These are phyloP conservation scores for Leptographium radiaticola DNA, from an alignment of 2,329 filamentous ascomycete genomes.

Conservation along the genomic window DNA sequence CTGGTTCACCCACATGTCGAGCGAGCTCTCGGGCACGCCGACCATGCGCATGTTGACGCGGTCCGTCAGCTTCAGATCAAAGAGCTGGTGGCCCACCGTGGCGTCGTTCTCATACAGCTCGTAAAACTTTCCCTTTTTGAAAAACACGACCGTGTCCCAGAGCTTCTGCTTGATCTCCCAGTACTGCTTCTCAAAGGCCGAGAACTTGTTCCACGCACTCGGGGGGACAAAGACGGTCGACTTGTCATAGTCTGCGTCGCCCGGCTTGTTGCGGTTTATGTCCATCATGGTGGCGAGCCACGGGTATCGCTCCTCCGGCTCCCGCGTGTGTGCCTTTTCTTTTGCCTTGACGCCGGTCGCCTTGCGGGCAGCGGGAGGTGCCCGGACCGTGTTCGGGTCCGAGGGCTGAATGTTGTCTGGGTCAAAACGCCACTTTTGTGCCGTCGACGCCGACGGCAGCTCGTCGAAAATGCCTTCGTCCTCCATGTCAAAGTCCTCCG, in stretches of 20 bases:
- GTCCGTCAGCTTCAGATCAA: slow-evolving; percentile 95
- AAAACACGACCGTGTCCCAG: slow-evolving; percentile 96
- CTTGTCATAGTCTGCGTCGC: slow-evolving; percentile 81
- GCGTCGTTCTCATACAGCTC: slow-evolving; percentile 97
- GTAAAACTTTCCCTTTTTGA: slow-evolving; percentile 99
- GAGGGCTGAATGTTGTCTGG: slow-evolving; percentile 30
- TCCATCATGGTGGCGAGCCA: slow-evolving; percentile 84
- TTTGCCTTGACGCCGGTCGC: slow-evolving; percentile 26
- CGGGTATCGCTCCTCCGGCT: slow-evolving; percentile 74
- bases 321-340: slow-evolving; percentile 63
- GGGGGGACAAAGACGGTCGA: slow-evolving; percentile 85
- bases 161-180: slow-evolving; percentile 99
- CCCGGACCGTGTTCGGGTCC: slow-evolving; percentile 11
- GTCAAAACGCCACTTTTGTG: slow-evolving; percentile 66
- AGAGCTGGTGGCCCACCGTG: slow-evolving; percentile 88
- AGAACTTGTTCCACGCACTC: slow-evolving; percentile 67
- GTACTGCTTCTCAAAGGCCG: slow-evolving; percentile 93
- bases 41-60: slow-evolving; percentile 99
- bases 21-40: slow-evolving; percentile 84
- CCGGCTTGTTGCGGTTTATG: slow-evolving; percentile 65
- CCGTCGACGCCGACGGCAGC: slow-evolving; percentile 53
- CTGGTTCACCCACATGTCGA: slow-evolving; percentile 96
- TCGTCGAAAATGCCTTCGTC: slow-evolving; percentile 44
- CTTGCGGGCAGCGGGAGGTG: slow-evolving; percentile 13
- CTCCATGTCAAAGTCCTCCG: slow-evolving; percentile 26